Evolutionary conservation across 139 green algal species (phyloP), one percentile per base, ranked within the genome.

Genomic region (Coelastrella sp.): DNA sequence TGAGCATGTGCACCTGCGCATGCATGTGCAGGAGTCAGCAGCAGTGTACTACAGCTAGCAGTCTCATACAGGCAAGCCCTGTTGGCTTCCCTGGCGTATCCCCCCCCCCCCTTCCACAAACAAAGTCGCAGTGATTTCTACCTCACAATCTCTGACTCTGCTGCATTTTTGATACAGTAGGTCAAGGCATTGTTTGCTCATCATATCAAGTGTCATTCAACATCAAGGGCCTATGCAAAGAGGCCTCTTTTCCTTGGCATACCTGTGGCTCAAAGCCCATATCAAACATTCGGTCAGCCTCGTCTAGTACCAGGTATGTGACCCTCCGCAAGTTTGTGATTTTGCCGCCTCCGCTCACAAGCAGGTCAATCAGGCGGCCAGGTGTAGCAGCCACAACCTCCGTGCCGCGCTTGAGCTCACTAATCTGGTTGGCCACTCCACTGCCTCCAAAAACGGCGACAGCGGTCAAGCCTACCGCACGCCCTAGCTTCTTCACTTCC

Each of bases 261-360:
- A 92, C 85, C 78, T 93, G 85, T 59, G 91, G 93, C 73, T 96
- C 93, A 78, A 96, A 96, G 9, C 93, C 93, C 98, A 99, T 99
- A 96, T 99, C 98, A 91, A 99, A 99, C 98, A 99, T 99, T 90
- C 98, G 94, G 88, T 99, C 98, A 0, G 98, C 98, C 94, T 99
- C 98, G 85, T 99, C 98, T 92, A 99, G 89, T 15, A 99, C 98
- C 63, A 99, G 91, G 92, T 98, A 99, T 0, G 98, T 99, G 27
- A 99, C 98, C 6, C 98, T 94, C 63, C 95, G 92, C 88, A 99
- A 81, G 93, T 99, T 99, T 70, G 98, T 99, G 92, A 99, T 98
- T 89, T 97, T 98, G 87, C 98, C 96, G 10, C 63, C 72, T 12
- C 87, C 87, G 22, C 96, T 99, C 35, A 95, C 96, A 20, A 99